Conservation (phyloP, 2,329 filamentous ascomycete genomes). For the Lasiodiplodia hormozganensis region DNA sequence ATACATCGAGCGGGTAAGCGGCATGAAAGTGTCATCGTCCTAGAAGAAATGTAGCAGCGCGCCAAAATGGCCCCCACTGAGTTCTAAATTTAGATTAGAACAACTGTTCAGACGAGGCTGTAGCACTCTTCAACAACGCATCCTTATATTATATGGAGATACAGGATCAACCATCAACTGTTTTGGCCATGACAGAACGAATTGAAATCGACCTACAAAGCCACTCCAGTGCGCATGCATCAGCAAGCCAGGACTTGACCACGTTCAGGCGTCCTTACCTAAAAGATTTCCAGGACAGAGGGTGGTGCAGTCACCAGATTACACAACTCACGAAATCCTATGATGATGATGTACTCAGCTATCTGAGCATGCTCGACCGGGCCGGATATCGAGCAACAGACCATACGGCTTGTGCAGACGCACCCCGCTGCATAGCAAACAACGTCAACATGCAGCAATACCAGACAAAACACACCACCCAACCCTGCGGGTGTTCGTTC, state of each 20-base stretch:
- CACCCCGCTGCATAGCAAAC: slow-evolving; percentile 25
- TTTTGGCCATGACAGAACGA: background rate
- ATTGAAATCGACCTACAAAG: background rate
- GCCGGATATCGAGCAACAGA: background rate
- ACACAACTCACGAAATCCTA: background rate
- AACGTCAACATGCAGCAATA: slow-evolving; percentile 19
- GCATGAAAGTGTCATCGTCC: too few species aligned
- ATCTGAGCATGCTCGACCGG: slow-evolving; percentile 2
- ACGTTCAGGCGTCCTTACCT: background rate
- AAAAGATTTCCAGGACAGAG: background rate
- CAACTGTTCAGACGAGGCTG: background rate
- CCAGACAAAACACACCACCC: slow-evolving; percentile 8
- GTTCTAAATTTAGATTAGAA: background rate
- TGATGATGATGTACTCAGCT: slow-evolving; percentile 2
- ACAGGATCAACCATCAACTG: background rate
- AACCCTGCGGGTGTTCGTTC: background rate
- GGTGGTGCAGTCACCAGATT: slow-evolving; percentile 28
- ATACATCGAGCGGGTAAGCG: too few species aligned
- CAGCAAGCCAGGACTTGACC: background rate
- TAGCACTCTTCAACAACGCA: background rate
- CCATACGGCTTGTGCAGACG: slow-evolving; percentile 16
- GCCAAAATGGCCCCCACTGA: too few species aligned
- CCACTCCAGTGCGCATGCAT: background rate
- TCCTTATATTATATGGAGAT: background rate
- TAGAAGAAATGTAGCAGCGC: too few species aligned